Percentiles rank a stretch among this genome's conserved stretches.
These are phyloP conservation scores for Oehlia diaphana DNA, from an alignment of 192 early-diverging fungal species.

Conservation along the genomic window DNA sequence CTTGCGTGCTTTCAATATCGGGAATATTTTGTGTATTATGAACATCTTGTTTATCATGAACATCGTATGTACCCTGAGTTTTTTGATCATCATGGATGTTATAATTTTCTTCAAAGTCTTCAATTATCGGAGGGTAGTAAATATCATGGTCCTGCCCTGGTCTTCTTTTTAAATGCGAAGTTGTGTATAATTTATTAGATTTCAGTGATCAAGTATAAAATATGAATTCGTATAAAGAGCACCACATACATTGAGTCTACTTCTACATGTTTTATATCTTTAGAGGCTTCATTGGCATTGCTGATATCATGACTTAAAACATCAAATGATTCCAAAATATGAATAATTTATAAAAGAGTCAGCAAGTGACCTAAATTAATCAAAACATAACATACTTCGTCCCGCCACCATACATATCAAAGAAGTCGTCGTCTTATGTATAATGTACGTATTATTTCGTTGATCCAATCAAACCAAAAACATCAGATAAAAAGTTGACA, in stretches of 20 bases:
- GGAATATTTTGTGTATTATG: neutral
- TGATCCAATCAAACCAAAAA: neutral
- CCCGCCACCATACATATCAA: constrained; percentile 24
- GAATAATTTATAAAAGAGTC: neutral
- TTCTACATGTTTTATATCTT: neutral
- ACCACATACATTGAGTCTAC: neutral
- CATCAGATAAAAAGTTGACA: neutral
- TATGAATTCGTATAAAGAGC: neutral
- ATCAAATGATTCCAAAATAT: neutral
- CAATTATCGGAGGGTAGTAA: neutral
- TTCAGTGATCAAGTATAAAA: neutral
- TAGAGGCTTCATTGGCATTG: neutral
- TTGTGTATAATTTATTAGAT: neutral
- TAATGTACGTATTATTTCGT: neutral
- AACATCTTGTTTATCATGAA: neutral
- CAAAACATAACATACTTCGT: neutral
- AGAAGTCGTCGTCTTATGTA: constrained; percentile 23
- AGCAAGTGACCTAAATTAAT: neutral
- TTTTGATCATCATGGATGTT: neutral
- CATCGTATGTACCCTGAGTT: neutral
- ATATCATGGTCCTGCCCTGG: neutral
- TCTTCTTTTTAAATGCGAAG: neutral
- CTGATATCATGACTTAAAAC: neutral
- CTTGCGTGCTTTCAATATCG: neutral
- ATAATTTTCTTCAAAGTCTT: neutral